phyloP scores from a whole-genome alignment of 1,139 yeast genomes.

The Lodderomyces metapsilosis region DNA sequence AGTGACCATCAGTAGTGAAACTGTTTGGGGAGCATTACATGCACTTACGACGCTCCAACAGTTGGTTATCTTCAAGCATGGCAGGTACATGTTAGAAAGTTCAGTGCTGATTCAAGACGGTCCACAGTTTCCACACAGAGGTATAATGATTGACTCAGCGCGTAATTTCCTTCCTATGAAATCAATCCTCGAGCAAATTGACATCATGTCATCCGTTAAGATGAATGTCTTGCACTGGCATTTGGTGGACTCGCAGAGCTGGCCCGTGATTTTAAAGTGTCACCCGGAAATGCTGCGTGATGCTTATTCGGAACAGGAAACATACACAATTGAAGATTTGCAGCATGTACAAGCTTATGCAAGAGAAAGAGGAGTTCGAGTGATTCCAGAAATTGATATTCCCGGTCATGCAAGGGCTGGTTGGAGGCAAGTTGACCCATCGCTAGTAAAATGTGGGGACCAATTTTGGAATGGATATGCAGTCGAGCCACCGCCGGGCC shows the following conservation, averaged over 20 bases:
- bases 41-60: conserved; percentile 48
- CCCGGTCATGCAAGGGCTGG: conserved; percentile 52
- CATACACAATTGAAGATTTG: conserved; percentile 34
- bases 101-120: conserved; percentile 35
- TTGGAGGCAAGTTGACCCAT: conserved; percentile 36
- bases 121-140: conserved; percentile 46
- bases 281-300: conserved; percentile 45
- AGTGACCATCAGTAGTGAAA: conserved; percentile 29
- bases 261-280: conserved; percentile 40
- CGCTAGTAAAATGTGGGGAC: conserved; percentile 34
- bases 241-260: conserved; percentile 43
- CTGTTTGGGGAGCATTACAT: conserved; percentile 48
- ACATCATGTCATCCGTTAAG: conserved; percentile 42
- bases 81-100: conserved; percentile 29
- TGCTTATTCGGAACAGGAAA: conserved; percentile 39
- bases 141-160: conserved; percentile 44
- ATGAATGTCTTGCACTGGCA: conserved; percentile 50
- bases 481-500: conserved; percentile 50
- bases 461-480: conserved; percentile 29
- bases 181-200: conserved; percentile 37
- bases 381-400: conserved; percentile 48
- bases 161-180: conserved; percentile 37
- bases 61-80: conserved; percentile 28
- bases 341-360: conserved; percentile 35
- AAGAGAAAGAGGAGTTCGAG: conserved; percentile 38